Evolutionary conservation across 495 filamentous ascomycete genomes (phyloP), one percentile per base, ranked within the genome.

Genomic region (Penicillium ochrochloron): DNA sequence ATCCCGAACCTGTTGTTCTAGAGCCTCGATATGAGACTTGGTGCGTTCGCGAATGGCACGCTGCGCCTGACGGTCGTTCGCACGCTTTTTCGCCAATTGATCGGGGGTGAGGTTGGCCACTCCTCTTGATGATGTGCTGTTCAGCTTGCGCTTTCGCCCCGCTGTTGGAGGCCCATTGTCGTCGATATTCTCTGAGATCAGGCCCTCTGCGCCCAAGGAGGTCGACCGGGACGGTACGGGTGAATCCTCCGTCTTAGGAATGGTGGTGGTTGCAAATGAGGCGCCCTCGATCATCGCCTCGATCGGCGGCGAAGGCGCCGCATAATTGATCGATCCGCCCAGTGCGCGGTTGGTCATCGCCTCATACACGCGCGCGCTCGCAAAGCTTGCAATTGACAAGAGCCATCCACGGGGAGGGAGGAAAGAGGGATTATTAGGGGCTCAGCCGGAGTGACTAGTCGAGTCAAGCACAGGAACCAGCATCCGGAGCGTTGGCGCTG

Each of bases 41-140:
- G 90, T 96, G 61, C 93, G 83, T 68, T 92, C 89, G 17, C 93
- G 84, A 62, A 96, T 97, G 19, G 91, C 91, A 55, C 91, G 86
- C 74, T 97, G 93, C 19, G 93, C 93, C 76, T 94, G 91, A 44
- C 93, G 86, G 72, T 97, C 93, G 75, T 96, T 96, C 70, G 91
- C 92, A 60, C 93, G 85, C 76, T 97, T 97, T 70, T 89, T 86
- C 8, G 84, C 88, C 53, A 91, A 80, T 71, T 92, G 89, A 27
- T 87, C 83, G n/a, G 86, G 85, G 14, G 88, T 90, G 64, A 92
- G 84, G 62, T 88, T 91, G 57, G 88, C 87, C 21, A 93, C 89
- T 42, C 88, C 88, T 60, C 90, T 81, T 29, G 86, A 84, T n/a
- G 85, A 88, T 10, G 78, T 75, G 66, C 74, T 80, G 59, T 78